Conservation (phyloP, 441 rosid species). For the Omphalea diandra region DNA sequence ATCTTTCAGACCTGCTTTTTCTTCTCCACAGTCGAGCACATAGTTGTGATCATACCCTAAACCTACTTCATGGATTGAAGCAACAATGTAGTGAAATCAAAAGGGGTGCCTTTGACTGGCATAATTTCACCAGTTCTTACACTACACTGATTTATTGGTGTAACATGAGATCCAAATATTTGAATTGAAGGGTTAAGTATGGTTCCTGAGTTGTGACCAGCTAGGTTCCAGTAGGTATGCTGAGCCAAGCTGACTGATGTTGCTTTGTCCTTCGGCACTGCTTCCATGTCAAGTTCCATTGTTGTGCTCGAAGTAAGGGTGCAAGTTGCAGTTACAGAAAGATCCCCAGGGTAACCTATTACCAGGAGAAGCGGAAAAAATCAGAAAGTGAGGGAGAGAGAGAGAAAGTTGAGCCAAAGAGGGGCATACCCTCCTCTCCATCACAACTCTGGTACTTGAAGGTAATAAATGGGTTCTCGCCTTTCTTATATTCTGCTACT, state of each 20-base stretch:
- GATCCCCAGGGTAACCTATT: conserved; percentile 84
- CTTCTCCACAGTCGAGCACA: conserved; percentile 64
- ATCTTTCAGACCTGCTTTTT: conserved; percentile 60
- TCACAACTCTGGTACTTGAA: conserved; percentile 67
- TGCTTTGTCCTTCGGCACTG: conserved; percentile 61
- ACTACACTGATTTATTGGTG: conserved; percentile 73
- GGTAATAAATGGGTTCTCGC: conserved; percentile 63
- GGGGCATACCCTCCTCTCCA: conserved; percentile 79
- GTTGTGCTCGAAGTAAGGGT: conserved; percentile 63
- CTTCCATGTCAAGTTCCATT: conserved; percentile 91
- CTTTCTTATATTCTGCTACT: conserved; percentile 55
- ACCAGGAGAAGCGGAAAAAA: conserved; percentile 8
- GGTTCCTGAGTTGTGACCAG: conserved; percentile 73
- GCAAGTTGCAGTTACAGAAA: conserved; percentile 69
- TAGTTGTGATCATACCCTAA: conserved; percentile 88
- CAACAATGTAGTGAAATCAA: conserved; percentile 70
- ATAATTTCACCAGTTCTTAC: conserved; percentile 82
- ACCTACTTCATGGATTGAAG: conserved; percentile 67
- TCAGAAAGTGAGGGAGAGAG: background rate
- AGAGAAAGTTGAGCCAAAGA: background rate
- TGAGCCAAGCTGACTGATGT: conserved; percentile 88
- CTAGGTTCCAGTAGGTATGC: conserved; percentile 93
- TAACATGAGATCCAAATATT: conserved; percentile 69
- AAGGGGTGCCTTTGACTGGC: conserved; percentile 71
- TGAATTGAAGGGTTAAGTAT: conserved; percentile 67